phyloP scores from a whole-genome alignment of 768 basidiomycete species.

The Russula abietina region DNA sequence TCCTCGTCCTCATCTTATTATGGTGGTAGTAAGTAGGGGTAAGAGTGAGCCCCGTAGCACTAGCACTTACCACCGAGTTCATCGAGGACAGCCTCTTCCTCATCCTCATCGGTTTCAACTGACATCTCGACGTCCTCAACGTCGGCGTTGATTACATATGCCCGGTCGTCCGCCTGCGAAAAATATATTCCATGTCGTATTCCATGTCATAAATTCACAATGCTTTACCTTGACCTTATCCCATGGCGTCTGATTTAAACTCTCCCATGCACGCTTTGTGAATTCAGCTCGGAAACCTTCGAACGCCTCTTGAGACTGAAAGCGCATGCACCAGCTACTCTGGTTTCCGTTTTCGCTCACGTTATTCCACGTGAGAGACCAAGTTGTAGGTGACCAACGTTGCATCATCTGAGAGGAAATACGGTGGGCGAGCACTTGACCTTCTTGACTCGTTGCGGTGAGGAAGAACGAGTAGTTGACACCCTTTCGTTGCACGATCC shows the following conservation, averaged over 20 bases:
- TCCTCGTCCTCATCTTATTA: slow-evolving; percentile 19
- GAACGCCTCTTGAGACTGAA: slow-evolving; percentile 52
- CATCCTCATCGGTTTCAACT: slow-evolving; percentile 62
- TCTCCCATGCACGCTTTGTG: slow-evolving; percentile 74
- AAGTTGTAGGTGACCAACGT: slow-evolving; percentile 52
- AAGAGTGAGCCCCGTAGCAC: slow-evolving; percentile 13
- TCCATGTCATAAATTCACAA: neutral
- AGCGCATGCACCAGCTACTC: slow-evolving; percentile 81
- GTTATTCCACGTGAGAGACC: slow-evolving; percentile 88
- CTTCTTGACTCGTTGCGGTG: slow-evolving; percentile 45
- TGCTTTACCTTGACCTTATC: slow-evolving; percentile 66
- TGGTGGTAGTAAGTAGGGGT: neutral
- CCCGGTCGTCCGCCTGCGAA: slow-evolving; percentile 64
- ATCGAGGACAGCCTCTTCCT: slow-evolving; percentile 66
- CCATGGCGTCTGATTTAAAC: slow-evolving; percentile 65
- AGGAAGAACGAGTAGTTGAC: slow-evolving; percentile 54
- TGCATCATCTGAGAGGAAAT: slow-evolving; percentile 68
- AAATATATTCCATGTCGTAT: slow-evolving; percentile 37
- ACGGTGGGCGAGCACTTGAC: slow-evolving; percentile 52
- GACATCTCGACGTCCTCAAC: slow-evolving; percentile 86
- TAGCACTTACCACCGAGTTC: slow-evolving; percentile 55
- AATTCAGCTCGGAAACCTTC: slow-evolving; percentile 55
- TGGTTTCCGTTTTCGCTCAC: slow-evolving; percentile 45
- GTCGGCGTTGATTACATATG: slow-evolving; percentile 69
- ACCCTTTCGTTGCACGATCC: slow-evolving; percentile 43